These are phyloP conservation scores for Vicia villosa DNA, from an alignment of 306 rosid species.

Conservation along the genomic window DNA sequence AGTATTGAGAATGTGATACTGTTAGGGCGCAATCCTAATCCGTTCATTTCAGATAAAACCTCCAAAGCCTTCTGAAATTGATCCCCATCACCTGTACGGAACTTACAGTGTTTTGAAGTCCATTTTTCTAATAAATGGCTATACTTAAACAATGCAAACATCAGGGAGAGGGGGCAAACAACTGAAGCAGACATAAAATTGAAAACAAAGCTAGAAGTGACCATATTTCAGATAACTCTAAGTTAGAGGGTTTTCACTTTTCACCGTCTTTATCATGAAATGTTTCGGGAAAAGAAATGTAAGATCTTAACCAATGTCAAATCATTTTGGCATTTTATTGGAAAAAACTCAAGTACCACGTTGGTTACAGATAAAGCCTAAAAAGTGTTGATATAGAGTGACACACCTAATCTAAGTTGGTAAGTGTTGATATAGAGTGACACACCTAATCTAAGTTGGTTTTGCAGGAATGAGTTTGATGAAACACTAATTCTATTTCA, in stretches of 20 bases:
- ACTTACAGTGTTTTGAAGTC: conserved; percentile 24
- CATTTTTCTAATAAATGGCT: conserved; percentile 34
- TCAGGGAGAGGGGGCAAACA: not conserved
- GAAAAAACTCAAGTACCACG: too few relatives aligned
- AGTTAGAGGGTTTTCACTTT: not conserved
- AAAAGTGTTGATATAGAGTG: too few relatives aligned
- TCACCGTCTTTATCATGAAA: conserved; percentile 3
- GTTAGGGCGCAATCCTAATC: conserved; percentile 73
- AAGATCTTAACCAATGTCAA: too few relatives aligned
- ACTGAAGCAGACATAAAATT: conserved; percentile 26
- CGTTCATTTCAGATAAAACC: conserved; percentile 79
- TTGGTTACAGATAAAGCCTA: too few relatives aligned
- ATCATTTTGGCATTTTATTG: too few relatives aligned
- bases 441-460: too few relatives aligned
- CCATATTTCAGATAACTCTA: conserved; percentile 25
- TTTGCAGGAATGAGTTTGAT: too few relatives aligned
- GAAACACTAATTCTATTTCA: too few relatives aligned
- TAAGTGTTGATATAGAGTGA: too few relatives aligned
- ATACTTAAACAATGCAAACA: conserved; percentile 25
- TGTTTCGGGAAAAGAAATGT: conserved; percentile 5
- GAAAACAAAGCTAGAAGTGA: conserved; percentile 14
- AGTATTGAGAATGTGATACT: conserved; percentile 88
- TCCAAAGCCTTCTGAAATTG: conserved; percentile 85
- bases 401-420: too few relatives aligned
- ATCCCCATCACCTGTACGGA: conserved; percentile 81